Percentiles rank a stretch among this genome's conserved stretches.
These are phyloP conservation scores for Plasmopara viticola DNA, from an alignment of 352 stramenopile species.

Conservation along the genomic window DNA sequence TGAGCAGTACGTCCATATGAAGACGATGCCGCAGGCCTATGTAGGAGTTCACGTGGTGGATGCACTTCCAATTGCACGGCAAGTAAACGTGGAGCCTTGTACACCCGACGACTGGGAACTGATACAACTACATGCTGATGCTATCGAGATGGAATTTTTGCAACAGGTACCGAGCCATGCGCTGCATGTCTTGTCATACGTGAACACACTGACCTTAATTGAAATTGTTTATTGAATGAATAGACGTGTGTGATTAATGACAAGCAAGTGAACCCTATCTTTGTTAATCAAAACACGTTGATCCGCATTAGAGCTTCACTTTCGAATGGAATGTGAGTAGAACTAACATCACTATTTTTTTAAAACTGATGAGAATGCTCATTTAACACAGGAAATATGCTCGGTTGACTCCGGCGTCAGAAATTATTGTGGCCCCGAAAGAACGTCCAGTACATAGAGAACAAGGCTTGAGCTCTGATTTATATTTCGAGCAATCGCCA, in stretches of 20 bases:
- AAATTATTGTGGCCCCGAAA: slow-evolving; percentile 75
- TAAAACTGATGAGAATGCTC: background rate
- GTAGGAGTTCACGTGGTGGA: slow-evolving; percentile 75
- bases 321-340: slow-evolving; percentile 54
- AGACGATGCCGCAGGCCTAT: slow-evolving; percentile 48
- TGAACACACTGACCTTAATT: background rate
- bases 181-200: background rate
- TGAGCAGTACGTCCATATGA: slow-evolving; percentile 52
- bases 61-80: slow-evolving; percentile 47
- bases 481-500: slow-evolving; percentile 57
- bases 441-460: slow-evolving; percentile 32
- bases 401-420: slow-evolving; percentile 56
- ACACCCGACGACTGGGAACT: slow-evolving; percentile 88
- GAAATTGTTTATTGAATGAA: background rate
- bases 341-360: background rate
- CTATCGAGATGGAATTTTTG: slow-evolving; percentile 78
- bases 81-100: slow-evolving; percentile 80
- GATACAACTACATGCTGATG: slow-evolving; percentile 79
- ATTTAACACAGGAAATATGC: slow-evolving; percentile 49
- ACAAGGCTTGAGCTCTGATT: slow-evolving; percentile 34
- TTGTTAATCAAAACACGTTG: slow-evolving; percentile 71
- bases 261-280: slow-evolving; percentile 78
- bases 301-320: slow-evolving; percentile 61
- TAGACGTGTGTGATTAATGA: slow-evolving; percentile 86
- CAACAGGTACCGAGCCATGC: slow-evolving; percentile 50